Percentiles rank a stretch among this genome's conserved stretches.
These are phyloP conservation scores for Boechera stricta DNA, from an alignment of 345 rosid species.

Conservation along the genomic window DNA sequence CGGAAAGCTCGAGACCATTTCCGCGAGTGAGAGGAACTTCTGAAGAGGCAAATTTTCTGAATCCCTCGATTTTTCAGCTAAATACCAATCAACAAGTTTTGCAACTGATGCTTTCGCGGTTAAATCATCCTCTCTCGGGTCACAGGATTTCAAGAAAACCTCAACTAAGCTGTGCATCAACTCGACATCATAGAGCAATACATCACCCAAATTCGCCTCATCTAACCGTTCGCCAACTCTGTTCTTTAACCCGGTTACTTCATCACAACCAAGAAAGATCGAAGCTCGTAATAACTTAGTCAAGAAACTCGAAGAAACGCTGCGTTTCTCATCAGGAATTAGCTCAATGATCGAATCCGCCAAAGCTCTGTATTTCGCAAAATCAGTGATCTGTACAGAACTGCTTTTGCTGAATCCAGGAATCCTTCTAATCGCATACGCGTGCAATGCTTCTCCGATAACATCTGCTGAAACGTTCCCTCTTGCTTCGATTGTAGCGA, in stretches of 20 bases:
- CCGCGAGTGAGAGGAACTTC: slow-evolving; percentile 59
- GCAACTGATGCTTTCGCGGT: slow-evolving; percentile 55
- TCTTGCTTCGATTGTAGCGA: slow-evolving; percentile 55
- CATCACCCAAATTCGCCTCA: slow-evolving; percentile 60
- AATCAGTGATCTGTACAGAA: slow-evolving; percentile 53
- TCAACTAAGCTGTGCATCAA: slow-evolving; percentile 62
- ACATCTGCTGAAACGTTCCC: slow-evolving; percentile 55
- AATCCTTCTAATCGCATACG: slow-evolving; percentile 63
- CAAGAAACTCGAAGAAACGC: slow-evolving; percentile 65
- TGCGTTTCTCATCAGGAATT: slow-evolving; percentile 58
- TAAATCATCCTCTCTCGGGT: slow-evolving; percentile 41
- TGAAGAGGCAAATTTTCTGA: slow-evolving; percentile 51
- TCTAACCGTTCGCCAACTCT: slow-evolving; percentile 60
- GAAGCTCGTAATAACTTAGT: slow-evolving; percentile 62
- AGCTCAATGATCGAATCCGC: slow-evolving; percentile 63
- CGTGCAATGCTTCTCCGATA: slow-evolving; percentile 70
- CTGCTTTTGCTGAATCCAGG: slow-evolving; percentile 67
- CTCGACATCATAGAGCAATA: slow-evolving; percentile 61
- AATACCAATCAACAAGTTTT: slow-evolving; percentile 67
- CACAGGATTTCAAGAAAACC: slow-evolving; percentile 48
- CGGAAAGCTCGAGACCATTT: slow-evolving; percentile 54
- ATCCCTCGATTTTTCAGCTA: slow-evolving; percentile 70
- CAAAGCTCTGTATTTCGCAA: slow-evolving; percentile 55
- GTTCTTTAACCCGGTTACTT: slow-evolving; percentile 55
- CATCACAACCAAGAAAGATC: slow-evolving; percentile 59